Percentiles rank a stretch among this genome's conserved stretches.
Evolutionary conservation across 305 asterid genomes (phyloP).

Genomic region (Andrographis paniculata): DNA sequence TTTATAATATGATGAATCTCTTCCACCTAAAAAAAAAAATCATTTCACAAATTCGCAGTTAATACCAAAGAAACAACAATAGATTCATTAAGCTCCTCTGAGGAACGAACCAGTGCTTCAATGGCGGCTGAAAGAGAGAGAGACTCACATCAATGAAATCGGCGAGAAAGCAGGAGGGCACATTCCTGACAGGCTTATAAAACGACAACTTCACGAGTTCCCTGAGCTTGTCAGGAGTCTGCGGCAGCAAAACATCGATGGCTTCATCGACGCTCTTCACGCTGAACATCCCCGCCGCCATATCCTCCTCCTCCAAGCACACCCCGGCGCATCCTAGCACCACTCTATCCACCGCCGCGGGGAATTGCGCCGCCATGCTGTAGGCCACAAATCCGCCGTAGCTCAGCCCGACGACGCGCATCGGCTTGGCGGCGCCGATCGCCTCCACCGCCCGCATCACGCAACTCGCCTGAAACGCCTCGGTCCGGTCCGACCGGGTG

Average conservation of each 20-base stretch:
- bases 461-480: constrained; percentile 61
- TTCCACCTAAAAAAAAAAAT: too few species aligned
- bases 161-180: constrained; percentile 60
- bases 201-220: constrained; percentile 47
- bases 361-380: constrained; percentile 64
- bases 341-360: constrained; percentile 54
- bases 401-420: constrained; percentile 66
- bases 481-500: constrained; percentile 50
- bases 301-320: constrained; percentile 66
- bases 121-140: background rate
- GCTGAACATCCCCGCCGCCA: constrained; percentile 68
- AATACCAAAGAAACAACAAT: too few species aligned
- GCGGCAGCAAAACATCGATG: constrained; percentile 45
- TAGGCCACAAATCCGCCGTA: constrained; percentile 88
- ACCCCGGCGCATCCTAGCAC: constrained; percentile 69
- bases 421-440: constrained; percentile 43
- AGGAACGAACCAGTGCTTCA: too few species aligned
- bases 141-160: constrained; percentile 57
- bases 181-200: constrained; percentile 47
- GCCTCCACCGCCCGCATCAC: constrained; percentile 56
- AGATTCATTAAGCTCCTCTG: too few species aligned
- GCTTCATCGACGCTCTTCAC: constrained; percentile 77
- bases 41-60: too few species aligned
- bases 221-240: constrained; percentile 48
- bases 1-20: too few species aligned